Percentiles rank a stretch among this genome's conserved stretches.
These are phyloP conservation scores for Fomitopsis betulina DNA, from an alignment of 1,284 basidiomycete genomes.

Conservation along the genomic window DNA sequence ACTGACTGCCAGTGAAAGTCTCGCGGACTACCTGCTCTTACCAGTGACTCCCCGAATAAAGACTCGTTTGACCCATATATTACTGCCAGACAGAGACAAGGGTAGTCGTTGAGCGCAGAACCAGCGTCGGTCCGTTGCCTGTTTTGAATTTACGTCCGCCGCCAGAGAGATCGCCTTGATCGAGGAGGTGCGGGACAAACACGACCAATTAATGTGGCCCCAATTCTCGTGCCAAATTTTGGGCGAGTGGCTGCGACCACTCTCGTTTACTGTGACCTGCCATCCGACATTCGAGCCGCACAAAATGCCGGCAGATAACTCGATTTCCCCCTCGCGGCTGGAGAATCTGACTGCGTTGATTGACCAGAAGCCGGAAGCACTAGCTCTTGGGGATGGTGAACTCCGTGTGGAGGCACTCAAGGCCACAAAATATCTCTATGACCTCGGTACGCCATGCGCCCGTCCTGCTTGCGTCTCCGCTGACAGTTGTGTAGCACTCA, in stretches of 20 bases:
- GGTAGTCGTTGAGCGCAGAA: too few relatives aligned
- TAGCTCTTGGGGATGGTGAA: conserved; percentile 52
- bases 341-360: conserved; percentile 47
- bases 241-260: not conserved
- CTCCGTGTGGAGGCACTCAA: conserved; percentile 58
- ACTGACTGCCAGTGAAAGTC: too few relatives aligned
- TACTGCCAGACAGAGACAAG: too few relatives aligned
- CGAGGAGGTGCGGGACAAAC: conserved; percentile 9
- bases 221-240: conserved; percentile 16
- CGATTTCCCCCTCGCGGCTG: conserved; percentile 36
- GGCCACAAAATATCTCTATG: conserved; percentile 77
- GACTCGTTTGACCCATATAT: too few relatives aligned
- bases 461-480: not conserved
- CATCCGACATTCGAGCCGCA: not conserved
- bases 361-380: conserved; percentile 46
- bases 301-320: conserved; percentile 10
- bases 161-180: not conserved
- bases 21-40: too few relatives aligned
- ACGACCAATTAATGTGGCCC: conserved; percentile 10
- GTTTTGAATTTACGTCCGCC: too few relatives aligned
- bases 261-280: not conserved
- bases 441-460: conserved; percentile 55
- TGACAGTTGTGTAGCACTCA: conserved; percentile 40
- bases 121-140: too few relatives aligned
- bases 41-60: too few relatives aligned